Conservation (phyloP, 352 stramenopile species). For the Phytophthora fragariaefolia region DNA sequence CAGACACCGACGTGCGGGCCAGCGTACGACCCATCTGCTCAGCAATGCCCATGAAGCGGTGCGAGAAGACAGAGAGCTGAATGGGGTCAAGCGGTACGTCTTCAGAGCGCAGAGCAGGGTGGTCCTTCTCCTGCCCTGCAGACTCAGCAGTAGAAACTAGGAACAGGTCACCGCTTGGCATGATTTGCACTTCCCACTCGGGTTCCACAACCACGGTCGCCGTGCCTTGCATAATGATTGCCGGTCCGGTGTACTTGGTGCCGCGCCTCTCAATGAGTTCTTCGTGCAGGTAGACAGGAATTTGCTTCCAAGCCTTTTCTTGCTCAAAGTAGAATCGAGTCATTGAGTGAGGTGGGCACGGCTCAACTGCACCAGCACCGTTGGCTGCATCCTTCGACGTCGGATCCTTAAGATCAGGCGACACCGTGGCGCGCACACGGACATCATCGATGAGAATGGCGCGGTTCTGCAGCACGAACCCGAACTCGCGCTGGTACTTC, state of each 20-base stretch:
- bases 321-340: constrained; percentile 85
- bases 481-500: constrained; percentile 97
- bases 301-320: constrained; percentile 78
- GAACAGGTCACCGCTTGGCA: constrained; percentile 95
- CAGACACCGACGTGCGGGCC: constrained; percentile 95
- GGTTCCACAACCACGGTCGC: constrained; percentile 98
- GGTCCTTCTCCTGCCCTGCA: constrained; percentile 34
- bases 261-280: constrained; percentile 81
- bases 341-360: constrained; percentile 58
- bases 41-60: constrained; percentile 99
- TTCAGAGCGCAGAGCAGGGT: constrained; percentile 24
- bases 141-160: constrained; percentile 68
- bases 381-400: constrained; percentile 8
- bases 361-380: constrained; percentile 25
- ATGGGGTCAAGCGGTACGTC: constrained; percentile 93
- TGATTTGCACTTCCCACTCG: constrained; percentile 93
- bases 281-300: constrained; percentile 95
- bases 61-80: constrained; percentile 96
- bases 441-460: constrained; percentile 97
- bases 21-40: constrained; percentile 99
- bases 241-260: constrained; percentile 85
- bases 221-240: constrained; percentile 98
- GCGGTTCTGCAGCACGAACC: constrained; percentile 95
- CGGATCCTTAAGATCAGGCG: constrained; percentile 65
- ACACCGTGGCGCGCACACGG: constrained; percentile 95